phyloP scores from a whole-genome alignment of 495 filamentous ascomycete species.

The Tuber umbilicatum region DNA sequence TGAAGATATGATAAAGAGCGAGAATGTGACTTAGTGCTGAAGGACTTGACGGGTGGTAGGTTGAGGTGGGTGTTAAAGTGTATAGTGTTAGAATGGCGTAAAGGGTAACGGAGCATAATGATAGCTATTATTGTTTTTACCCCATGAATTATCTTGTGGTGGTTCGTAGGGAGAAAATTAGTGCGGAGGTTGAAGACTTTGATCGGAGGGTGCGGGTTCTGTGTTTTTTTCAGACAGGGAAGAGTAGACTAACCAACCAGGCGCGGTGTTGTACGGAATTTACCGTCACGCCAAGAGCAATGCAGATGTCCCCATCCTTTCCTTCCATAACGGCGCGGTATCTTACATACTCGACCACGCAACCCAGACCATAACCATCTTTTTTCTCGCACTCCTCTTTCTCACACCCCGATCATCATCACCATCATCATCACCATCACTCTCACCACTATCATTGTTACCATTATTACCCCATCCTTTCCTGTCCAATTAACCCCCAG shows the following conservation, averaged over 20 bases:
- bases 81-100: background rate
- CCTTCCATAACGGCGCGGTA: background rate
- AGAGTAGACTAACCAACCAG: background rate
- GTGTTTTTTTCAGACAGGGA: background rate
- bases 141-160: background rate
- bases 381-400: background rate
- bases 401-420: background rate
- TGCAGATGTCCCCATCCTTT: background rate
- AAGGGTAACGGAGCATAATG: background rate
- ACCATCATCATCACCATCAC: background rate
- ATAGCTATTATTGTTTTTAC: background rate
- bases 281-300: background rate
- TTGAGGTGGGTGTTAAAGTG: background rate
- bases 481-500: background rate
- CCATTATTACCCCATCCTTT: background rate
- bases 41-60: background rate
- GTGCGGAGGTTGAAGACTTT: background rate
- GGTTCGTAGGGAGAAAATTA: background rate
- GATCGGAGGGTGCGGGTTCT: background rate
- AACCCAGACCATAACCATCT: background rate
- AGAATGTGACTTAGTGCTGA: background rate
- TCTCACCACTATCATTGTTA: background rate
- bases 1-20: constrained; percentile 43
- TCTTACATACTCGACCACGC: background rate
- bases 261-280: background rate